Conservation (phyloP, 352 stramenopile species). For the Globisporangium echinulatum region DNA sequence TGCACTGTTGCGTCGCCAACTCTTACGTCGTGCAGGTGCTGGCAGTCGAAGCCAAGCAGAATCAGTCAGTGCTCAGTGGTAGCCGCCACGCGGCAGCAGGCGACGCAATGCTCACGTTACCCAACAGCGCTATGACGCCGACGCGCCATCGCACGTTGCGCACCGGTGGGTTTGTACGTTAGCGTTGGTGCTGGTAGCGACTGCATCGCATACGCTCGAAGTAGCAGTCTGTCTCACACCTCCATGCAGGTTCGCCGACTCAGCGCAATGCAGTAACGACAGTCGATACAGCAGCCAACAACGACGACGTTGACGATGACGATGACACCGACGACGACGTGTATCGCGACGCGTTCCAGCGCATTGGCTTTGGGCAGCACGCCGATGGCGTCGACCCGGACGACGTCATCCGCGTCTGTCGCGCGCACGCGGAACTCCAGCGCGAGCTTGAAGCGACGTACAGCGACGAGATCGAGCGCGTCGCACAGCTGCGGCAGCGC, state of each 20-base stretch:
- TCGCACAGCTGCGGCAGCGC: constrained; percentile 39
- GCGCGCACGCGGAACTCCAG: constrained; percentile 61
- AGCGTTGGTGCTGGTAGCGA: neutral
- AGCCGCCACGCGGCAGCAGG: neutral
- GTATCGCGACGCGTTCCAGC: constrained; percentile 55
- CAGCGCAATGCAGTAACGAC: neutral
- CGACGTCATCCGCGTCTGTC: constrained; percentile 60
- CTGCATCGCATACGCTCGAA: too few species aligned
- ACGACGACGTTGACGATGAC: too few species aligned
- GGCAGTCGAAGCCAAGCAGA: constrained; percentile 9
- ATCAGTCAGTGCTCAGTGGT: neutral
- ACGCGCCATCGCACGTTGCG: neutral
- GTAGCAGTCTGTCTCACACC: neutral
- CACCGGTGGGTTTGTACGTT: neutral
- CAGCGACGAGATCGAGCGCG: constrained; percentile 46
- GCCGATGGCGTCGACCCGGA: constrained; percentile 51
- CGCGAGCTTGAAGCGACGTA: constrained; percentile 64
- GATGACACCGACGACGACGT: constrained; percentile 16
- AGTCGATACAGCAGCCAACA: neutral
- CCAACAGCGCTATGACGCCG: neutral
- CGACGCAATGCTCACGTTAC: neutral
- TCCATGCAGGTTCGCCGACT: constrained; percentile 4
- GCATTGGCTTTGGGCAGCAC: constrained; percentile 57
- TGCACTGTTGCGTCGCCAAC: neutral
- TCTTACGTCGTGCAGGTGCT: constrained; percentile 2